Evolutionary conservation across 2,329 filamentous ascomycete species (phyloP).

Genomic region (Stenocarpella maydis): DNA sequence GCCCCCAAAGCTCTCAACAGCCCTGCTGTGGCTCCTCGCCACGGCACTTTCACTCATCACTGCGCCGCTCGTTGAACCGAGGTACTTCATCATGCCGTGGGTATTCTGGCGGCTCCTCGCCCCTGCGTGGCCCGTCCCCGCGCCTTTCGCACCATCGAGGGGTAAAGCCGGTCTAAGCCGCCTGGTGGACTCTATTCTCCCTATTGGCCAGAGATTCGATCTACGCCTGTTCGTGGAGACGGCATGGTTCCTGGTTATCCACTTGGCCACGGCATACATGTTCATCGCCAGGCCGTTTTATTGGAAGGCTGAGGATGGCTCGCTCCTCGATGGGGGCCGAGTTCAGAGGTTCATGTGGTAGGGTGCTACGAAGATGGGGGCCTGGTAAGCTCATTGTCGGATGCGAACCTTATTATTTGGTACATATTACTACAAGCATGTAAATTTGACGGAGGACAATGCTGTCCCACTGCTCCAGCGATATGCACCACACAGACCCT

Average conservation of each 20-base stretch:
- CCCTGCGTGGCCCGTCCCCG: slow-evolving; percentile 55
- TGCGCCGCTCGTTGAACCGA: slow-evolving; percentile 90
- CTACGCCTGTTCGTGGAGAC: slow-evolving; percentile 68
- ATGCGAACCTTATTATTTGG: too few relatives aligned
- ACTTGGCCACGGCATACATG: slow-evolving; percentile 72
- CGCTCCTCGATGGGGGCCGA: slow-evolving; percentile 60
- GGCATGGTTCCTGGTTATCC: slow-evolving; percentile 72
- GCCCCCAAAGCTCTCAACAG: slow-evolving; percentile 57
- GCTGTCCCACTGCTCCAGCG: too few relatives aligned
- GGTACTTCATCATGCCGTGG: slow-evolving; percentile 97
- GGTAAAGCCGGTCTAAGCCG: slow-evolving; percentile 20
- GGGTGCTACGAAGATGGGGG: neutral
- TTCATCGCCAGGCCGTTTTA: slow-evolving; percentile 74
- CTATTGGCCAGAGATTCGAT: slow-evolving; percentile 46
- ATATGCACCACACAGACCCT: too few relatives aligned
- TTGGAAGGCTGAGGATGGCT: slow-evolving; percentile 66
- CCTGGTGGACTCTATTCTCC: slow-evolving; percentile 23
- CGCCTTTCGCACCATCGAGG: slow-evolving; percentile 11
- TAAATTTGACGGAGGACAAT: neutral
- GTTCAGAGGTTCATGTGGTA: slow-evolving; percentile 87
- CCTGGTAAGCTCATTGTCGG: neutral
- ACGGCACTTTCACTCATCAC: slow-evolving; percentile 83
- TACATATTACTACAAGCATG: slow-evolving; percentile 6
- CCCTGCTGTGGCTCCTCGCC: slow-evolving; percentile 68
- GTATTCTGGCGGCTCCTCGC: slow-evolving; percentile 88